These are phyloP conservation scores for Penicillium ucsense DNA, from an alignment of 495 filamentous ascomycete species.

Conservation along the genomic window DNA sequence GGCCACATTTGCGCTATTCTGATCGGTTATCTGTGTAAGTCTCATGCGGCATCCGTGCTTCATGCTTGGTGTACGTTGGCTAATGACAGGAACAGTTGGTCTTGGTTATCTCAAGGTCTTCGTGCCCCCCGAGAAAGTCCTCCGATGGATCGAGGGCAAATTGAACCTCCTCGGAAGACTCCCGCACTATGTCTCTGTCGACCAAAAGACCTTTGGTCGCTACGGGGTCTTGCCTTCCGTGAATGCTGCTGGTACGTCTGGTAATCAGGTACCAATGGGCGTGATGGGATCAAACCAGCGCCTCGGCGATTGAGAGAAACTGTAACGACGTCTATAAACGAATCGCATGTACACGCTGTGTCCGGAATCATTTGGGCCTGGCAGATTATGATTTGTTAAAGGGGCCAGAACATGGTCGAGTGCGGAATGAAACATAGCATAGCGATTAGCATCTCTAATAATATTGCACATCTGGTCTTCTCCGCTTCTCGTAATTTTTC, in stretches of 20 bases:
- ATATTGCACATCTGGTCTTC: slow-evolving; percentile 17
- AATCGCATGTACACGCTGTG: no score
- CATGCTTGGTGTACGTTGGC: not conserved
- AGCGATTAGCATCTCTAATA: slow-evolving; percentile 16
- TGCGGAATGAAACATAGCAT: slow-evolving; percentile 17
- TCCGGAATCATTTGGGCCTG: no score
- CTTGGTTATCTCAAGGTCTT: slow-evolving; percentile 78
- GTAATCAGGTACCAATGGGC: slow-evolving; percentile 40
- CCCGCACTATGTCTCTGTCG: slow-evolving; percentile 82
- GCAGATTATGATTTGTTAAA: no score
- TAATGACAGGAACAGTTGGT: slow-evolving; percentile 46
- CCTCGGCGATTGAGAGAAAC: slow-evolving; percentile 44
- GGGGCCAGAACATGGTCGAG: slow-evolving; percentile 3
- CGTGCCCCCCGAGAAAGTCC: slow-evolving; percentile 68
- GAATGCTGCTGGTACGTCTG: slow-evolving; percentile 26
- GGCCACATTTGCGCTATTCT: slow-evolving; percentile 75
- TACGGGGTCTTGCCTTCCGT: slow-evolving; percentile 75
- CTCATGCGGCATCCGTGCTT: not conserved
- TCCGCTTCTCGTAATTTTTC: slow-evolving; percentile 16
- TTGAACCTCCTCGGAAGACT: slow-evolving; percentile 71
- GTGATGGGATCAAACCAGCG: slow-evolving; percentile 54
- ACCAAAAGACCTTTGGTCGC: slow-evolving; percentile 93
- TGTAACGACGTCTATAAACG: no score
- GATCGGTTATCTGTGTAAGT: slow-evolving; percentile 78
- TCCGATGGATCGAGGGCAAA: slow-evolving; percentile 77